Evolutionary conservation across 371 early-diverging fungal genomes (phyloP).

Genomic region (Blastocladiella emersonii): DNA sequence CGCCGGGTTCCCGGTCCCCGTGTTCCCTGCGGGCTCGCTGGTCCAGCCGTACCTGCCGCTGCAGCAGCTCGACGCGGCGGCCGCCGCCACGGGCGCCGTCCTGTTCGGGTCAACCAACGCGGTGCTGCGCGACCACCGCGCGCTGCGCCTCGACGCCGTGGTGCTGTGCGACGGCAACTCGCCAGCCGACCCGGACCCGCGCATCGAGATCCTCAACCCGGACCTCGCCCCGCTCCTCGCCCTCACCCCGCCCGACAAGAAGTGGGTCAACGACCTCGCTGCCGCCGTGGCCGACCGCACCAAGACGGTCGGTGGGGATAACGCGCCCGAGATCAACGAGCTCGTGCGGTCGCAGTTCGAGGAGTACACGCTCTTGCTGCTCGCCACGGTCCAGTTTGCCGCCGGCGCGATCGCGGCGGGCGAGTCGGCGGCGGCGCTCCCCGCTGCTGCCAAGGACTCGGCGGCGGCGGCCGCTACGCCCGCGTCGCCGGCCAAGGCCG

Average conservation of each 20-base stretch:
- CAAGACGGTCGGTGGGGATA: conserved; percentile 35
- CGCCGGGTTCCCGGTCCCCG: conserved; percentile 50
- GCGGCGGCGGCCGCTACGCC: conserved; percentile 15
- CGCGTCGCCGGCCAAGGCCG: no score
- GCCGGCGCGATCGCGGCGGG: not conserved
- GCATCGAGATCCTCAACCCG: conserved; percentile 55
- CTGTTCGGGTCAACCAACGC: conserved; percentile 66
- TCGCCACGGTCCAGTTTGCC: conserved; percentile 51
- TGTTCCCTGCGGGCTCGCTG: conserved; percentile 47
- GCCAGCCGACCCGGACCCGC: conserved; percentile 32
- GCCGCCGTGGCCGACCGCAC: conserved; percentile 23
- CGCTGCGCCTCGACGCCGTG: conserved; percentile 54
- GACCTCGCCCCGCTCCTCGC: conserved; percentile 27
- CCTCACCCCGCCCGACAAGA: conserved; percentile 41
- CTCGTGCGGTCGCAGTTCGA: conserved; percentile 64
- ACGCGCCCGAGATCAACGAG: conserved; percentile 64
- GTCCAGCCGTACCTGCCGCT: conserved; percentile 74
- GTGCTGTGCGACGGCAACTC: conserved; percentile 15
- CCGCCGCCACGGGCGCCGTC: conserved; percentile 43
- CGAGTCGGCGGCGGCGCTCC: conserved; percentile 17
- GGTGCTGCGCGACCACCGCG: conserved; percentile 55
- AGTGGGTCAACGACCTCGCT: conserved; percentile 50
- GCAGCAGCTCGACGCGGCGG: conserved; percentile 65
- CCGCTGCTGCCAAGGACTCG: conserved; percentile 20
- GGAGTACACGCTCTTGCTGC: conserved; percentile 47